phyloP scores from a whole-genome alignment of 805 yeast genomes.

The Candida oleophila region DNA sequence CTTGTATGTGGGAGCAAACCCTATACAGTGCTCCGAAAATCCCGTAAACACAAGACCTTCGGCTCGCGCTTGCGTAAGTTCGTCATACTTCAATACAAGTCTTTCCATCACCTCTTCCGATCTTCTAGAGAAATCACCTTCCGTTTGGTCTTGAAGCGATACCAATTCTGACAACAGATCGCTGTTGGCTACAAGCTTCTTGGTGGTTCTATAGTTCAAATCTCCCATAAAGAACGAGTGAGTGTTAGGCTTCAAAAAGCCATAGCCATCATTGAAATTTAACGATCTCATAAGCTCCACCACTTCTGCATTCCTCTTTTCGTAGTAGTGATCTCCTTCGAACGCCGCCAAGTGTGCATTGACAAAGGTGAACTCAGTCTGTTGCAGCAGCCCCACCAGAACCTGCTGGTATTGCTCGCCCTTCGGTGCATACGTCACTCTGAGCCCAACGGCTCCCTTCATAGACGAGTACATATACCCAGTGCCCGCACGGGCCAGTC shows the following conservation, averaged over 20 bases:
- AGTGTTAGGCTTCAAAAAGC: slow-evolving; percentile 47
- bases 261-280: slow-evolving; percentile 57
- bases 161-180: slow-evolving; percentile 18
- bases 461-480: slow-evolving; percentile 63
- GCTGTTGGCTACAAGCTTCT: slow-evolving; percentile 10
- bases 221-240: slow-evolving; percentile 84
- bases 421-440: slow-evolving; percentile 38
- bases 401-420: slow-evolving; percentile 10
- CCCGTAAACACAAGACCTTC: slow-evolving; percentile 54
- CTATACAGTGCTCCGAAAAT: slow-evolving; percentile 62
- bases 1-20: slow-evolving; percentile 82
- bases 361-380: slow-evolving; percentile 56
- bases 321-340: slow-evolving; percentile 56
- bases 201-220: slow-evolving; percentile 68
- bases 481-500: slow-evolving; percentile 39
- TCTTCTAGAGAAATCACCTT: neutral
- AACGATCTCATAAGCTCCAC: slow-evolving; percentile 49
- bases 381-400: neutral
- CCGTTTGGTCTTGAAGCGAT: slow-evolving; percentile 22
- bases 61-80: slow-evolving; percentile 42
- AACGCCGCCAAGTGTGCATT: slow-evolving; percentile 75
- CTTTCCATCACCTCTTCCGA: slow-evolving; percentile 12
- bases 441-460: slow-evolving; percentile 72
- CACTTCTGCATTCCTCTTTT: slow-evolving; percentile 54
- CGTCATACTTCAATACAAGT: slow-evolving; percentile 44